These are phyloP conservation scores for Inga leiocalycina DNA, from an alignment of 306 rosid species.

Conservation along the genomic window DNA sequence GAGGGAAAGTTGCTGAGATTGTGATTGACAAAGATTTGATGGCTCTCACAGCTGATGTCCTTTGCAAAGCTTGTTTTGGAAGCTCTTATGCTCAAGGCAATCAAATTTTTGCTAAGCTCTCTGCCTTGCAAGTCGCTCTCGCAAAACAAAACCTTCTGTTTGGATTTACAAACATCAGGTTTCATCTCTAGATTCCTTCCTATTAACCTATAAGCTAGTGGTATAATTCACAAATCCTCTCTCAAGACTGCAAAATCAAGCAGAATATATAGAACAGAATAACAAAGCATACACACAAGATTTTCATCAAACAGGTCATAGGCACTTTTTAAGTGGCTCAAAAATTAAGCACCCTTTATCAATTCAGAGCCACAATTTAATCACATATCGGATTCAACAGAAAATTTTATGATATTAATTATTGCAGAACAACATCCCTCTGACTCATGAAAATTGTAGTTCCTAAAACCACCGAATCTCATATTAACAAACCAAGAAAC, in stretches of 20 bases:
- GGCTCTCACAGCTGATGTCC: slow-evolving; percentile 31
- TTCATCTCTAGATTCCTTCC: not conserved
- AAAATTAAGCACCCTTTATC: not conserved
- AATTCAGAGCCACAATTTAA: not conserved
- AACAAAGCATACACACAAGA: not conserved
- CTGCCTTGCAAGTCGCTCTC: slow-evolving; percentile 29
- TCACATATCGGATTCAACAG: not conserved
- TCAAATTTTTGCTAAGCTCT: slow-evolving; percentile 37
- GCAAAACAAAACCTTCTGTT: slow-evolving; percentile 33
- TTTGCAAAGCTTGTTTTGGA: slow-evolving; percentile 47
- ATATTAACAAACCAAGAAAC: not conserved
- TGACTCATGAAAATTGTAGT: not conserved
- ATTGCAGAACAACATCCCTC: not conserved
- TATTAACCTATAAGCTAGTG: not conserved
- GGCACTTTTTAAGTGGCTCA: not conserved
- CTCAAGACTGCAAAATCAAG: not conserved
- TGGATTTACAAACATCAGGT: slow-evolving; percentile 38
- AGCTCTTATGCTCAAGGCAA: slow-evolving; percentile 41
- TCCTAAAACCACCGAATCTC: not conserved
- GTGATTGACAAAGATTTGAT: slow-evolving; percentile 36
- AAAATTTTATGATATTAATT: not conserved
- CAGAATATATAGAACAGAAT: not conserved
- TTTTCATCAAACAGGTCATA: not conserved
- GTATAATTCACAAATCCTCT: not conserved
- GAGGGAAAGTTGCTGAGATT: slow-evolving; percentile 30